phyloP scores from a whole-genome alignment of 2,329 filamentous ascomycete species.

The Acephala macrosclerotiorum region DNA sequence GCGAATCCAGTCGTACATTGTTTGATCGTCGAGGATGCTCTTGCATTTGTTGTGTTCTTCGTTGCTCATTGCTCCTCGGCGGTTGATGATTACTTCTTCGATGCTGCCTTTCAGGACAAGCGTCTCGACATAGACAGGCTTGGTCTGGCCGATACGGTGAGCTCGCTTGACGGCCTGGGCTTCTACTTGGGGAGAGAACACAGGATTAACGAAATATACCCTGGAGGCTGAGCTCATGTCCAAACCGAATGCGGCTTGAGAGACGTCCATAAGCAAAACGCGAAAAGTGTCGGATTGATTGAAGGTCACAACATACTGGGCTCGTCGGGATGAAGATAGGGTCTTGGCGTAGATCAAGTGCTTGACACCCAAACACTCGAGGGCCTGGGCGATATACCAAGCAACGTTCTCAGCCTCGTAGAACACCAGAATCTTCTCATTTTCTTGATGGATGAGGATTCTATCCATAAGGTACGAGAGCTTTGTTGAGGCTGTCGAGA shows the following conservation, averaged over 20 bases:
- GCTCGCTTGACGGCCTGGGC: conserved; percentile 92
- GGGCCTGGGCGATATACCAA: conserved; percentile 82
- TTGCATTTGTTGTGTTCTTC: conserved; percentile 64
- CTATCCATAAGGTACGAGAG: conserved; percentile 83
- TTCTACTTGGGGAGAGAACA: conserved; percentile 84
- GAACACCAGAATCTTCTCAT: conserved; percentile 91
- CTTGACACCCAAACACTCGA: conserved; percentile 74
- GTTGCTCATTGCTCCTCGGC: conserved; percentile 77
- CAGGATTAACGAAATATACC: conserved; percentile 89
- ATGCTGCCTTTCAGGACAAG: conserved; percentile 81
- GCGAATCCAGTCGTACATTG: conserved; percentile 66
- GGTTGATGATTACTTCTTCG: conserved; percentile 82
- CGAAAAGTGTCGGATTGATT: conserved; percentile 56
- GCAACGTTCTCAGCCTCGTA: conserved; percentile 90
- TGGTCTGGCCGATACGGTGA: conserved; percentile 84
- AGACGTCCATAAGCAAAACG: conserved; percentile 90
- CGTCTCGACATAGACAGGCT: conserved; percentile 84
- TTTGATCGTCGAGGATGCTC: conserved; percentile 62
- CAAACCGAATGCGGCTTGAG: conserved; percentile 85
- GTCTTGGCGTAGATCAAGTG: conserved; percentile 73
- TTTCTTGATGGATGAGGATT: conserved; percentile 69
- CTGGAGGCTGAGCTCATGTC: conserved; percentile 85
- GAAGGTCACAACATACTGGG: conserved; percentile 81
- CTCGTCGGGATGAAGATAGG: conserved; percentile 66
- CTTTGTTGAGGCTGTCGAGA: conserved; percentile 88